Evolutionary conservation across 139 green algal genomes (phyloP).

Genomic region (Chlamydomonas urium): DNA sequence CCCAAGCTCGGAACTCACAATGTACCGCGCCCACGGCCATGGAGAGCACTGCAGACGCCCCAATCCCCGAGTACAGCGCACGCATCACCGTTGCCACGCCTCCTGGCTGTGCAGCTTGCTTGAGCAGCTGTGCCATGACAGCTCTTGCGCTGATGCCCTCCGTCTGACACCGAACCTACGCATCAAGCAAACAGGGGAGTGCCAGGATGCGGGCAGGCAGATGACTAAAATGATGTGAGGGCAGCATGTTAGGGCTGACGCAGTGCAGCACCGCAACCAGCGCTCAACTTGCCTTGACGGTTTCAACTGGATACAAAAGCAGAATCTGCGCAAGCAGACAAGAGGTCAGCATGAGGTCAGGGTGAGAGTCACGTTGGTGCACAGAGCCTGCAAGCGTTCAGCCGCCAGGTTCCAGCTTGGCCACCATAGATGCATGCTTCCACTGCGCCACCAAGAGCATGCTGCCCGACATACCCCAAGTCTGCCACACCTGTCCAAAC

Average conservation of each 20-base stretch:
- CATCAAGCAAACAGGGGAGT: not conserved
- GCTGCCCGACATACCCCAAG: too few relatives aligned
- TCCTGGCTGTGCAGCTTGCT: not conserved
- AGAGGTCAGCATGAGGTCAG: not conserved
- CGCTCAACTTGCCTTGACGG: too few relatives aligned
- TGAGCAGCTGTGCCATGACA: not conserved
- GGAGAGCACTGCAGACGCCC: slow-evolving; percentile 35
- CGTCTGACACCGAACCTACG: not conserved
- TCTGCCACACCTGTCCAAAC: not conserved
- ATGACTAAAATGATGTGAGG: too few relatives aligned
- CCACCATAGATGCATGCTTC: too few relatives aligned
- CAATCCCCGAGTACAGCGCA: slow-evolving; percentile 28
- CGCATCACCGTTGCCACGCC: not conserved
- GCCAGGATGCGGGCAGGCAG: not conserved
- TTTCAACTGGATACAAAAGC: not conserved
- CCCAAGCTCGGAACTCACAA: too few relatives aligned
- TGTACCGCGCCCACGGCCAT: slow-evolving; percentile 56
- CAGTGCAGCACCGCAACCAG: too few relatives aligned
- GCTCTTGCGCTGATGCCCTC: not conserved
- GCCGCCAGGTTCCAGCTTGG: too few relatives aligned
- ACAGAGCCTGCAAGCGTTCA: too few relatives aligned
- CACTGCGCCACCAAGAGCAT: too few relatives aligned
- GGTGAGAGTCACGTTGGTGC: too few relatives aligned
- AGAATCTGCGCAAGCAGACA: not conserved
- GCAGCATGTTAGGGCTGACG: too few relatives aligned